Percentiles rank a stretch among this genome's conserved stretches.
Conservation (phyloP, 805 yeast species). For the Teunomyces panamensis region DNA sequence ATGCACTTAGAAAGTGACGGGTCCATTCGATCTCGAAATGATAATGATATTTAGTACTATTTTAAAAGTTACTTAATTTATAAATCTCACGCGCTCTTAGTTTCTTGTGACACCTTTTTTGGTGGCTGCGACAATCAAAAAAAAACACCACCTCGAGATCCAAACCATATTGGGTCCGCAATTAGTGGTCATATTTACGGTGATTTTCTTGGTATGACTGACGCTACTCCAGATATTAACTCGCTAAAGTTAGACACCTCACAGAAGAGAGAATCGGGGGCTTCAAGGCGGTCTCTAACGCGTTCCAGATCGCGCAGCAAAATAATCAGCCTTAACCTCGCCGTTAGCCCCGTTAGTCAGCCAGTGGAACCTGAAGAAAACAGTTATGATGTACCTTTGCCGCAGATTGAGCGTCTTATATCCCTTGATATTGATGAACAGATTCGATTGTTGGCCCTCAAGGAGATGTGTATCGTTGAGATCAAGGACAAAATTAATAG, state of each 20-base stretch:
- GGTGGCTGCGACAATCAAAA: no score
- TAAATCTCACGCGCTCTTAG: no score
- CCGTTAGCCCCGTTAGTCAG: conserved; percentile 23
- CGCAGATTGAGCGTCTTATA: conserved; percentile 26
- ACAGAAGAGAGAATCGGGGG: not conserved
- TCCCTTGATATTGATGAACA: conserved; percentile 48
- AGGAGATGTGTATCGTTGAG: conserved; percentile 67
- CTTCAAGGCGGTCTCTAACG: not conserved
- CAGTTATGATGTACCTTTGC: conserved; percentile 29
- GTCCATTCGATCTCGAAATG: not conserved
- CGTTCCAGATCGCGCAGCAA: conserved; percentile 11
- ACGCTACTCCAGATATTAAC: not conserved
- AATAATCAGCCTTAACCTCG: conserved; percentile 34
- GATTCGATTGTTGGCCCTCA: conserved; percentile 59
- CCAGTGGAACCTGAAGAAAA: conserved; percentile 12
- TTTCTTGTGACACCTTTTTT: no score
- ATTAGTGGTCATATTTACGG: not conserved
- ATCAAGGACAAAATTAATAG: conserved; percentile 53
- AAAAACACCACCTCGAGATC: no score
- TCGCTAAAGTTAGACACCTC: not conserved
- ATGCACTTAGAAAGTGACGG: conserved; percentile 21
- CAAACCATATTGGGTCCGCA: no score
- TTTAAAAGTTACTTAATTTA: no score
- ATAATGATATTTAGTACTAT: not conserved
- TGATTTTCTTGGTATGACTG: not conserved